Evolutionary conservation across 108 stramenopile species (phyloP).

Genomic region (Epipyxis sp.): DNA sequence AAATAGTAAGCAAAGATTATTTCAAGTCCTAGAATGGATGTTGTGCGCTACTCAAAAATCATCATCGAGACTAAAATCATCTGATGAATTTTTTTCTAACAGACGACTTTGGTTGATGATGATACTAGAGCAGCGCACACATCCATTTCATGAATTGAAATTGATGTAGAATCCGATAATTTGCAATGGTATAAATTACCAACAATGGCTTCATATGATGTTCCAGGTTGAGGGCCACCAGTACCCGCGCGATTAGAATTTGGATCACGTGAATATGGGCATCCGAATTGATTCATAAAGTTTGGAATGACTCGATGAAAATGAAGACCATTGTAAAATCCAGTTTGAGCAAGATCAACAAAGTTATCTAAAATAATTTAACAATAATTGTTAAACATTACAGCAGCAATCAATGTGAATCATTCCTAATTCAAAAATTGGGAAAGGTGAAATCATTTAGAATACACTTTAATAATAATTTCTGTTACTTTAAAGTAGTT

Average conservation of each 20-base stretch:
- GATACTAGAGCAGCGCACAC: too few relatives aligned
- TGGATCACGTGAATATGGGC: slow-evolving; percentile 57
- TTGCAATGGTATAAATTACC: too few relatives aligned
- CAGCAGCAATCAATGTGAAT: neutral
- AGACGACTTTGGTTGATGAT: too few relatives aligned
- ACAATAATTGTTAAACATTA: neutral
- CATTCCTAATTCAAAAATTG: neutral
- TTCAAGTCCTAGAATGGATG: too few relatives aligned
- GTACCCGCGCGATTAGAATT: slow-evolving; percentile 58
- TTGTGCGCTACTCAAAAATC: too few relatives aligned
- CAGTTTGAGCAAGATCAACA: slow-evolving; percentile 62
- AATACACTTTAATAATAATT: too few relatives aligned
- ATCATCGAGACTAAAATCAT: too few relatives aligned
- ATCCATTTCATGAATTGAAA: too few relatives aligned
- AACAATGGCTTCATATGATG: slow-evolving; percentile 8
- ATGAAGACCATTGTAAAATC: slow-evolving; percentile 69
- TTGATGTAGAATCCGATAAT: too few relatives aligned
- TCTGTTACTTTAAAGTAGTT: too few relatives aligned
- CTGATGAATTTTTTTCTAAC: too few relatives aligned
- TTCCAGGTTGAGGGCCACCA: slow-evolving; percentile 50
- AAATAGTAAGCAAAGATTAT: too few relatives aligned
- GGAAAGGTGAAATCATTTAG: neutral
- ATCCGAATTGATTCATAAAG: slow-evolving; percentile 65
- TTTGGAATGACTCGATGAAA: slow-evolving; percentile 72
- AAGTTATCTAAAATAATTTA: slow-evolving; percentile 50